Conservation (phyloP, 1,139 yeast species). For the Casaregolazyma suthepensis region DNA sequence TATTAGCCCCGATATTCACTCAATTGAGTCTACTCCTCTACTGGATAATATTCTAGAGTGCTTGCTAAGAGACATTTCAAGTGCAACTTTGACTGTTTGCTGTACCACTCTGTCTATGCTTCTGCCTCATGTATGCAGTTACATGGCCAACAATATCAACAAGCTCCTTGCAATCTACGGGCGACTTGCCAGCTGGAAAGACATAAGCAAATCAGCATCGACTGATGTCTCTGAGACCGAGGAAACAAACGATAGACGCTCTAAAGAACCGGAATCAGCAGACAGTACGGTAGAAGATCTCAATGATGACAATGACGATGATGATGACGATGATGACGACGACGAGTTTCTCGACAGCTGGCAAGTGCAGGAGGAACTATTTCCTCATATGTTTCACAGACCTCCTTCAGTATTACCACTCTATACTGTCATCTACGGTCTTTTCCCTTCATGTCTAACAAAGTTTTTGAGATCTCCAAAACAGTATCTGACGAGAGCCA, state of each 20-base stretch:
- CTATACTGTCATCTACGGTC: conserved; percentile 50
- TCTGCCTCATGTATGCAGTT: conserved; percentile 46
- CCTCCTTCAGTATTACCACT: conserved; percentile 29
- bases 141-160: conserved; percentile 36
- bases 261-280: neutral
- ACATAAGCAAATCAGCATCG: neutral
- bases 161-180: conserved; percentile 44
- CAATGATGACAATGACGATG: conserved; percentile 1
- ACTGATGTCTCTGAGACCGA: neutral
- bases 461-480: conserved; percentile 42
- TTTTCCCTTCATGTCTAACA: conserved; percentile 51
- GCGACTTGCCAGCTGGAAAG: conserved; percentile 40
- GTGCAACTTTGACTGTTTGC: conserved; percentile 39
- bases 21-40: conserved; percentile 37
- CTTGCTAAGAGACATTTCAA: conserved; percentile 42
- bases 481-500: conserved; percentile 25
- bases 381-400: conserved; percentile 5
- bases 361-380: conserved; percentile 27
- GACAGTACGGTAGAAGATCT: conserved; percentile 10
- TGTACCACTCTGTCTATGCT: conserved; percentile 46
- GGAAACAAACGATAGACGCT: neutral
- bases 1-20: conserved; percentile 33
- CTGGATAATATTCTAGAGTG: conserved; percentile 41
- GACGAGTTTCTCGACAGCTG: conserved; percentile 24
- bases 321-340: conserved; percentile 11